Base-by-base conservation (phyloP, 495 filamentous ascomycete species). In the Aspergillus homomorphus region DNA sequence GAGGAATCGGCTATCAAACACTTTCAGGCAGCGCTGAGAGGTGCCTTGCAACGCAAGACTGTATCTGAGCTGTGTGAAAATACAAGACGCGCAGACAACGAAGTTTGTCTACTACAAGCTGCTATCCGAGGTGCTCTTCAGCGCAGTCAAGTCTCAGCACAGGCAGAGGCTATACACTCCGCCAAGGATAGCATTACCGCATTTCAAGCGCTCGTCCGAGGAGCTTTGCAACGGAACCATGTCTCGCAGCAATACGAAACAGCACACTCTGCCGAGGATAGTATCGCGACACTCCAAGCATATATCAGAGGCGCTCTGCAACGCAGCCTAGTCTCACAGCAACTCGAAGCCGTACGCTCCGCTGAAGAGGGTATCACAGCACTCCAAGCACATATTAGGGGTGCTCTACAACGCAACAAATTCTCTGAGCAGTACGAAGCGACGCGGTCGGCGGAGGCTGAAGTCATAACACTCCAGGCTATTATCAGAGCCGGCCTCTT, bases 51-150 rank as follows among this genome's bases (percentile, higher is more conserved):
- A 57, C 77, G 84, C 26, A 77, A 75, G 57, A 43, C 66, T 26
- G 66, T 83, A 12, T 67, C 66, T 45, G 73, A 79, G 6, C 74
- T 82, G 56, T 77, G 76, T 45, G 73, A 80, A 42, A 69, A 77
- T 49, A 74, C 75, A 3, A 77, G 70, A 64, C 69, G 75, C 53
- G 71, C 73, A 21, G 86, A 75, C 70, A 61, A 57, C 1, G 58
- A 79, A 53, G 73, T 92, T 18, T 73, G 71, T 45, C 73, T 78
- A 55, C 79, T 96, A n/a, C 92, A 96, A 74, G 87, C 90, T 24
- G 81, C 78, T 18, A 82, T 87, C 60, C 78, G 87, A 42, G 85
- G 83, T 20, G 76, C 78, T 50, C 66, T 87, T 18, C 67, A 73
- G 57, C 72, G 82, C 26, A 69, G 73, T 49, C 30, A 69, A 20